Conservation (phyloP, 495 filamentous ascomycete species). For the Penicillium daleae region DNA sequence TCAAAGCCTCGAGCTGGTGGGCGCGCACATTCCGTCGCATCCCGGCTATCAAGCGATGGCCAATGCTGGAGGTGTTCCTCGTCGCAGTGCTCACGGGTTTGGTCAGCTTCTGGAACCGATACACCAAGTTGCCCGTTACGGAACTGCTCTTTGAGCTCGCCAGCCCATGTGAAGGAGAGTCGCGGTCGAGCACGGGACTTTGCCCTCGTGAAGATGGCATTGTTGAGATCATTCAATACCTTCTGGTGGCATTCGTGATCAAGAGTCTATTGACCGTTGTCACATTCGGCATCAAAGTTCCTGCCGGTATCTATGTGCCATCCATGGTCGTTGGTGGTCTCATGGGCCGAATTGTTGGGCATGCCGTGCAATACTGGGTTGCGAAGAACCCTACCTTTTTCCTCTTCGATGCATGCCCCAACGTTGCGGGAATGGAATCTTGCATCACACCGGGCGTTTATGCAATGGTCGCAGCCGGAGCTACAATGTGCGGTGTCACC, state of each 20-base stretch:
- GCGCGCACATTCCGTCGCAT: slow-evolving; percentile 86
- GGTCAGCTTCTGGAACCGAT: slow-evolving; percentile 89
- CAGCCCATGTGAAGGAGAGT: slow-evolving; percentile 76
- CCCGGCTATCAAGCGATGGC: slow-evolving; percentile 76
- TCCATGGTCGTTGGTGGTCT: slow-evolving; percentile 98
- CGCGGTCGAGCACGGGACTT: slow-evolving; percentile 62
- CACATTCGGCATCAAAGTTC: slow-evolving; percentile 94
- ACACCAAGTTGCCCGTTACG: slow-evolving; percentile 86
- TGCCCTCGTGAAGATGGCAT: slow-evolving; percentile 81
- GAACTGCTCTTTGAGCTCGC: slow-evolving; percentile 91
- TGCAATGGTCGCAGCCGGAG: slow-evolving; percentile 90
- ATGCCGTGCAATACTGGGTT: slow-evolving; percentile 81
- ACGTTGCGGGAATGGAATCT: slow-evolving; percentile 67
- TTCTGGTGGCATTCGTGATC: slow-evolving; percentile 81
- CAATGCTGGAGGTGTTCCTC: slow-evolving; percentile 83
- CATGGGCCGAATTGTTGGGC: slow-evolving; percentile 86
- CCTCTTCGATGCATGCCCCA: slow-evolving; percentile 75
- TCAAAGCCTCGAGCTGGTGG: slow-evolving; percentile 92
- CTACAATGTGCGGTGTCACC: slow-evolving; percentile 98
- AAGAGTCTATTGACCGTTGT: slow-evolving; percentile 86
- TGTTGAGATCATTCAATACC: slow-evolving; percentile 65
- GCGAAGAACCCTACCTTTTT: slow-evolving; percentile 70
- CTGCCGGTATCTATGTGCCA: slow-evolving; percentile 95
- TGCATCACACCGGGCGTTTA: slow-evolving; percentile 97
- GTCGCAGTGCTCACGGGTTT: slow-evolving; percentile 86